Percentiles rank a stretch among this genome's conserved stretches.
Evolutionary conservation across 768 basidiomycete species (phyloP).

Genomic region (Kwoniella heveanensis): DNA sequence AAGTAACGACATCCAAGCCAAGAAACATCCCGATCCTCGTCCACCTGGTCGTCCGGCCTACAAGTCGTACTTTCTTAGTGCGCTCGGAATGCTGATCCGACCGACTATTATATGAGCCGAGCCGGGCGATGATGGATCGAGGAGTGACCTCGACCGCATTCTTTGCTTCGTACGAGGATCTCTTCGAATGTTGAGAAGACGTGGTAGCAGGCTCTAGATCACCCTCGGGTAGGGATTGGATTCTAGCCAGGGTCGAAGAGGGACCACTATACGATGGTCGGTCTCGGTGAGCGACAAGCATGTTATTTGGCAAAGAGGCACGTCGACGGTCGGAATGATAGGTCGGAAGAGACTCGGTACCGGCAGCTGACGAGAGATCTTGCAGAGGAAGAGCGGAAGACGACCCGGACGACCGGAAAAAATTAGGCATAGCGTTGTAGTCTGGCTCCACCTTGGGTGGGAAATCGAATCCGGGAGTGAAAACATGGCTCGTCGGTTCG

Average conservation of each 20-base stretch:
- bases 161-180: slow-evolving; percentile 12
- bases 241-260: slow-evolving; percentile 32
- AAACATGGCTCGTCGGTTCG: slow-evolving; percentile 26
- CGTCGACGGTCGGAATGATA: slow-evolving; percentile 17
- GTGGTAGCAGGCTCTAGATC: slow-evolving; percentile 22
- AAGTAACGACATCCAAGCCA: slow-evolving; percentile 54
- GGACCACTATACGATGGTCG: slow-evolving; percentile 24
- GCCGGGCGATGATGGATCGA: slow-evolving; percentile 7
- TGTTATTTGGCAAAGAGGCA: slow-evolving; percentile 18
- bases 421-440: not conserved
- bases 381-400: not conserved
- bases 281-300: slow-evolving; percentile 9
- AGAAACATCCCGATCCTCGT: slow-evolving; percentile 36
- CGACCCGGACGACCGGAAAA: not conserved
- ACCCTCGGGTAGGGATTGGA: slow-evolving; percentile 45
- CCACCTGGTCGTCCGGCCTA: slow-evolving; percentile 5
- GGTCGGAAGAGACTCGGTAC: not conserved
- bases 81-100: slow-evolving; percentile 1
- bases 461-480: slow-evolving; percentile 45
- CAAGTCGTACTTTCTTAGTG: slow-evolving; percentile 4
- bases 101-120: slow-evolving; percentile 9
- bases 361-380: not conserved
- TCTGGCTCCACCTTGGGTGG: slow-evolving; percentile 24
- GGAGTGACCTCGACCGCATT: not conserved
- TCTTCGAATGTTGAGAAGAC: not conserved